A percentile compares a stretch with the other conserved stretches of the same genome.
phyloP scores from a whole-genome alignment of 768 basidiomycete genomes.

The Hemileccinum impolitum region DNA sequence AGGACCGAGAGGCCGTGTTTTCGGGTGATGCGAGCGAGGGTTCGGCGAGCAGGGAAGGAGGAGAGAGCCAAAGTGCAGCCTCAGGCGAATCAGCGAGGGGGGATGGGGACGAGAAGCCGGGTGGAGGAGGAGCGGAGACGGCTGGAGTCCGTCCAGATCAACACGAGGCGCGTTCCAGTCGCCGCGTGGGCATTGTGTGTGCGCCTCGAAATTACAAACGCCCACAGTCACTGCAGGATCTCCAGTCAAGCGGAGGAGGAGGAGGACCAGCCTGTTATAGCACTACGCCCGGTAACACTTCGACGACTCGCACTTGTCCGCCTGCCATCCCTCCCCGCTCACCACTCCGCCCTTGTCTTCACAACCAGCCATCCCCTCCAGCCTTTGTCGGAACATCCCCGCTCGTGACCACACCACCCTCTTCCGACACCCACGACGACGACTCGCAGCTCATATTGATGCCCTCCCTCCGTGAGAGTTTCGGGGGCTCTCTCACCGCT shows the following conservation, averaged over 20 bases:
- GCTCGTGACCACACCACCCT: too few relatives aligned
- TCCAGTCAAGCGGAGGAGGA: conserved; percentile 17
- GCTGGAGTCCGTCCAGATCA: conserved; percentile 17
- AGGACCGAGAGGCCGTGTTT: conserved; percentile 16
- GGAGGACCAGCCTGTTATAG: conserved; percentile 6
- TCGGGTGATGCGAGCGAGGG: conserved; percentile 18
- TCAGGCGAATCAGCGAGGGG: conserved; percentile 6
- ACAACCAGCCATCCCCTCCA: neutral
- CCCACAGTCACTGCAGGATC: conserved; percentile 28
- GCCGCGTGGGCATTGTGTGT: conserved; percentile 43
- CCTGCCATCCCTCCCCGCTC: conserved; percentile 31
- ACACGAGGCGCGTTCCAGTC: conserved; percentile 37
- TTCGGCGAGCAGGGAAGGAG: conserved; percentile 10
- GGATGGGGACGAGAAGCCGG: conserved; percentile 1
- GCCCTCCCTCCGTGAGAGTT: conserved; percentile 30
- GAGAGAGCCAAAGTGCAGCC: neutral
- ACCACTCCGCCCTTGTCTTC: conserved; percentile 31
- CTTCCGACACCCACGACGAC: conserved; percentile 10
- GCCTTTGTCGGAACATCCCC: too few relatives aligned
- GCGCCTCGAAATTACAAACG: conserved; percentile 35
- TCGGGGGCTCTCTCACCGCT: conserved; percentile 31
- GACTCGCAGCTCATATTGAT: conserved; percentile 20
- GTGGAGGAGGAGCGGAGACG: conserved; percentile 22
- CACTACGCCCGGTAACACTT: conserved; percentile 3
- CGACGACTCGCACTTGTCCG: conserved; percentile 4